Percentiles rank a stretch among this genome's conserved stretches.
Evolutionary conservation across 441 rosid species (phyloP).

Genomic region (Aleurites moluccanus): DNA sequence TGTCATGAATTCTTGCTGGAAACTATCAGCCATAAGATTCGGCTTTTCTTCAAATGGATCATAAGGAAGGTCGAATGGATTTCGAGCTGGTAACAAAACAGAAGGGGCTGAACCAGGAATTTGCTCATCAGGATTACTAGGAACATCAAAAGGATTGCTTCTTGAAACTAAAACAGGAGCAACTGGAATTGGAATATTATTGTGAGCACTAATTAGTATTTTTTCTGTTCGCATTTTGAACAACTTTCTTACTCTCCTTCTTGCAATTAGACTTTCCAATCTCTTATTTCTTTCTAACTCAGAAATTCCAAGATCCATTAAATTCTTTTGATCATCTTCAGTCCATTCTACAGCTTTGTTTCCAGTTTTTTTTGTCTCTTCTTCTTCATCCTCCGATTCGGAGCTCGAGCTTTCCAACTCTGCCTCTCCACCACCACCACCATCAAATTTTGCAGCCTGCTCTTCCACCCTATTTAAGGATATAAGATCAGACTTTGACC

Average conservation of each 20-base stretch:
- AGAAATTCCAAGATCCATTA: conserved; percentile 80
- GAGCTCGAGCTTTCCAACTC: conserved; percentile 46
- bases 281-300: conserved; percentile 82
- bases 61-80: conserved; percentile 89
- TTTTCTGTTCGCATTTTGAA: conserved; percentile 46
- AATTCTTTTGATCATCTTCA: conserved; percentile 79
- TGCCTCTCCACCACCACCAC: conserved; percentile 30
- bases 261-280: conserved; percentile 69
- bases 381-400: conserved; percentile 56
- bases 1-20: conserved; percentile 60
- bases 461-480: conserved; percentile 5
- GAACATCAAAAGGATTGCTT: conserved; percentile 36
- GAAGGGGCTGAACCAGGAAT: conserved; percentile 92
- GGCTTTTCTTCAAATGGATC: conserved; percentile 86
- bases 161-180: conserved; percentile 47
- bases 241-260: conserved; percentile 63
- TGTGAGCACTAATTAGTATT: conserved; percentile 38
- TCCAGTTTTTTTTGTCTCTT: conserved; percentile 29
- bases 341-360: conserved; percentile 66
- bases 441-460: conserved; percentile 24
- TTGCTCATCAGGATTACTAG: conserved; percentile 22
- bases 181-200: conserved; percentile 31
- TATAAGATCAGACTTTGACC: conserved; percentile 18
- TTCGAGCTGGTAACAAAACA: conserved; percentile 52
- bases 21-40: conserved; percentile 59